Evolutionary conservation across 495 filamentous ascomycete genomes (phyloP).

Genomic region (Neurospora hispaniola): DNA sequence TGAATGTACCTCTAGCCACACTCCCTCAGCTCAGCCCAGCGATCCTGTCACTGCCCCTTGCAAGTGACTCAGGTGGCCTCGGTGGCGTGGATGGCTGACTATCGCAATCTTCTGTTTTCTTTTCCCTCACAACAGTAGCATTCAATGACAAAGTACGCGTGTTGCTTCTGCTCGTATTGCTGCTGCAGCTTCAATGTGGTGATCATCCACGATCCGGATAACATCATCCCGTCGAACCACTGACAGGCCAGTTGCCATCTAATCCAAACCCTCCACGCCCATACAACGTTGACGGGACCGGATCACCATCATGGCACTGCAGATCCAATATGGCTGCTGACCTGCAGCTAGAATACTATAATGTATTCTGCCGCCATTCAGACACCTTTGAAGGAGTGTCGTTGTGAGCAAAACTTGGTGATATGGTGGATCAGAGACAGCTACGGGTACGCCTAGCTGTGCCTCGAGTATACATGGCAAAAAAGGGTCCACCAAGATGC

Average conservation of each 20-base stretch:
- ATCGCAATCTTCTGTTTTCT: neutral
- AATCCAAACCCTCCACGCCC: neutral
- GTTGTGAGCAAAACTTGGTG: neutral
- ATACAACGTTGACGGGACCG: neutral
- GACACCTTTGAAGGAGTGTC: neutral
- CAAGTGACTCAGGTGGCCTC: neutral
- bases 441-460: neutral
- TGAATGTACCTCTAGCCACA: neutral
- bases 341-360: neutral
- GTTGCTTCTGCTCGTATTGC: neutral
- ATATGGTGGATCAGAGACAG: neutral
- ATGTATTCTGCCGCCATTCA: neutral
- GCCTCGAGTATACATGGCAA: neutral
- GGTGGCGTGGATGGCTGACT: neutral
- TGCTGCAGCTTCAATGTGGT: neutral
- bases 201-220: neutral
- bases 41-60: neutral
- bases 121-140: neutral
- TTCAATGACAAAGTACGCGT: neutral
- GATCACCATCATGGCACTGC: neutral
- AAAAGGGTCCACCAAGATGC: neutral
- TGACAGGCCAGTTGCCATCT: neutral
- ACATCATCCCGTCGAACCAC: neutral
- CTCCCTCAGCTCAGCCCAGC: neutral
- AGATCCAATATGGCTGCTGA: neutral